Percentiles rank a stretch among this genome's conserved stretches.
Evolutionary conservation across 106 monocot species (phyloP).

Genomic region (Dactylorhiza incarnata): DNA sequence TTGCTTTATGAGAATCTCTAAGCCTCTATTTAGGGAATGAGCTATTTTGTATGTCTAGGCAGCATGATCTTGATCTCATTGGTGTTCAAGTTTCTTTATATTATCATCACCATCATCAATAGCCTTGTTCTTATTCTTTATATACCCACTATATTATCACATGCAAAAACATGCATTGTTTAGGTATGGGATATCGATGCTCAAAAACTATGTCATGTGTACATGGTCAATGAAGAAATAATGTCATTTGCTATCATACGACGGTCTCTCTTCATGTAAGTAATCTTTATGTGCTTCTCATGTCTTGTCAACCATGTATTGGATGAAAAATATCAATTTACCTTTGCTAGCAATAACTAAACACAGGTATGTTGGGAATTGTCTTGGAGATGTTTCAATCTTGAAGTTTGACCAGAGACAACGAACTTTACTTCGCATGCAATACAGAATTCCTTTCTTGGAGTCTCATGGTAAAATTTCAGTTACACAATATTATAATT

Average conservation of each 20-base stretch:
- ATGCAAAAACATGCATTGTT: slow-evolving; percentile 1
- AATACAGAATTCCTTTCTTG: slow-evolving; percentile 11
- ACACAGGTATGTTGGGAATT: slow-evolving; percentile 6
- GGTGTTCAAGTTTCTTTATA: slow-evolving; percentile 1
- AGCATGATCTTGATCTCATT: not conserved
- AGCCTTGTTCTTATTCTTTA: no score
- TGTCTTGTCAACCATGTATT: not conserved
- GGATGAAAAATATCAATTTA: not conserved
- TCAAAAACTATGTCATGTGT: slow-evolving; percentile 32
- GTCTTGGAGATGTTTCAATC: slow-evolving; percentile 7
- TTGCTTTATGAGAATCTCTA: not conserved
- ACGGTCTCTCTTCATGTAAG: slow-evolving; percentile 48
- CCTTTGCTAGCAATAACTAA: not conserved
- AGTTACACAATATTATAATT: not conserved
- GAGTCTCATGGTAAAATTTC: slow-evolving; percentile 6
- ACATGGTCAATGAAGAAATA: slow-evolving; percentile 40
- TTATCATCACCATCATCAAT: no score
- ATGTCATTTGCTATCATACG: slow-evolving; percentile 56
- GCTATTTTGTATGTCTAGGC: not conserved
- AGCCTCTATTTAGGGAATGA: not conserved
- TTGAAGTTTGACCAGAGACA: slow-evolving; percentile 8
- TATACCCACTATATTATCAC: not conserved
- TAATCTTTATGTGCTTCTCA: not conserved
- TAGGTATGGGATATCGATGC: slow-evolving; percentile 65
- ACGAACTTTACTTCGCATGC: slow-evolving; percentile 2